These are phyloP conservation scores for Butyriboletus regius DNA, from an alignment of 1,284 basidiomycete genomes.

Conservation along the genomic window DNA sequence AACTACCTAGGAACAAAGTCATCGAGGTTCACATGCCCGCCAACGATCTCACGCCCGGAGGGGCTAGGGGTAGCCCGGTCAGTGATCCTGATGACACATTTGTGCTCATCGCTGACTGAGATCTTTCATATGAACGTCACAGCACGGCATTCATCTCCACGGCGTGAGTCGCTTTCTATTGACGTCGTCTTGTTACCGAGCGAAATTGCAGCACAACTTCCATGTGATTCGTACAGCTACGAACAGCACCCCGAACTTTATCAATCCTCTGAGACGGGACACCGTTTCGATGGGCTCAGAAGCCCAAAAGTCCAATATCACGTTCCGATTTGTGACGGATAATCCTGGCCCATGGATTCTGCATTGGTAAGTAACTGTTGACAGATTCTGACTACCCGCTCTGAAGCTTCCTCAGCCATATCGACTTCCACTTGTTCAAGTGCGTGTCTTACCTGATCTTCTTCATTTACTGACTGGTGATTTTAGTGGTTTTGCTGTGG, in stretches of 20 bases:
- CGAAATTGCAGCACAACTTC: conserved; percentile 34
- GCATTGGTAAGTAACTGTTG: conserved; percentile 24
- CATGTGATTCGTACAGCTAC: conserved; percentile 30
- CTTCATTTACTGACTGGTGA: conserved; percentile 3
- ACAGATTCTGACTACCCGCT: not conserved
- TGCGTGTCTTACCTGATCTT: conserved; percentile 7
- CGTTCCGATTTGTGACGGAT: conserved; percentile 27
- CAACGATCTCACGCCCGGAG: conserved; percentile 25
- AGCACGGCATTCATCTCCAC: conserved; percentile 35
- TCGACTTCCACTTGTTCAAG: conserved; percentile 28
- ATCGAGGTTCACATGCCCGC: conserved; percentile 39
- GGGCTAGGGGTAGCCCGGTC: conserved; percentile 34
- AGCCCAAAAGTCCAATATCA: conserved; percentile 26
- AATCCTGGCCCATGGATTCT: conserved; percentile 31
- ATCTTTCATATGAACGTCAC: not conserved
- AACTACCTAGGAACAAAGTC: conserved; percentile 40
- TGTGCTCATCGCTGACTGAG: not conserved
- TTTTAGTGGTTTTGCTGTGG: conserved; percentile 29
- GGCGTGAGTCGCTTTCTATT: conserved; percentile 22
- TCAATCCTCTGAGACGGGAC: conserved; percentile 30
- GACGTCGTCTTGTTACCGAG: not conserved
- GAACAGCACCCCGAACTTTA: conserved; percentile 27
- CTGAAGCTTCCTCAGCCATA: conserved; percentile 20
- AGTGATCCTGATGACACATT: conserved; percentile 11
- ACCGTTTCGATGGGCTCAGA: conserved; percentile 30